Conservation (phyloP, 2,329 filamentous ascomycete genomes). For the Cladophialophora yegresii region DNA sequence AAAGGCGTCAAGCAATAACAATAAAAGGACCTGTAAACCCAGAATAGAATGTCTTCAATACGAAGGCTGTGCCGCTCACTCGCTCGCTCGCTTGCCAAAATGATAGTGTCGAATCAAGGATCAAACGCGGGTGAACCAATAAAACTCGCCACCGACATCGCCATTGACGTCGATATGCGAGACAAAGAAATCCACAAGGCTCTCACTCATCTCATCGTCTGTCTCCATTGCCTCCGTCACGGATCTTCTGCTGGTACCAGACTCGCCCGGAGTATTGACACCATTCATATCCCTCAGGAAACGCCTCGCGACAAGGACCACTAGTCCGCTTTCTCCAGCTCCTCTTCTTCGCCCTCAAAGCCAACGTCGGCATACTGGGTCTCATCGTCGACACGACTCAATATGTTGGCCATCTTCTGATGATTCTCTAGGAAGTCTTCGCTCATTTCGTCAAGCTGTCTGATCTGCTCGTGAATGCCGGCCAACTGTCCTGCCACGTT, state of each 20-base stretch:
- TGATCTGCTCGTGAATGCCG: constrained; percentile 42
- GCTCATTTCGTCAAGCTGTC: constrained; percentile 41
- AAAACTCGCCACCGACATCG: neutral
- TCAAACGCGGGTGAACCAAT: neutral
- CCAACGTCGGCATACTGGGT: constrained; percentile 11
- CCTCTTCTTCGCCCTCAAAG: constrained; percentile 2
- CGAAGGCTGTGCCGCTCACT: neutral
- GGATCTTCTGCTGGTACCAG: too few species aligned
- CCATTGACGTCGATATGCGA: neutral
- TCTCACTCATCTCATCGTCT: neutral
- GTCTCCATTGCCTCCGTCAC: too few species aligned
- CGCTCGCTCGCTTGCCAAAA: constrained; percentile 1
- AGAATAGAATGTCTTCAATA: neutral
- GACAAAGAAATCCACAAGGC: neutral
- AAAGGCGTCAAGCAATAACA: neutral
- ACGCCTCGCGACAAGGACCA: constrained; percentile 6
- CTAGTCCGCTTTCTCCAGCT: constrained; percentile 6
- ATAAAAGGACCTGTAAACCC: too few species aligned
- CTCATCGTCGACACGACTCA: constrained; percentile 29
- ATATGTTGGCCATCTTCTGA: constrained; percentile 31
- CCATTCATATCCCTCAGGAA: neutral
- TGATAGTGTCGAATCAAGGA: constrained; percentile 4
- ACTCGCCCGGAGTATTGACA: neutral
- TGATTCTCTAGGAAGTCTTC: constrained; percentile 51
- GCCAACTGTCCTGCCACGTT: constrained; percentile 46